Evolutionary conservation across 257 asterid species (phyloP).

Genomic region (Solanum bulbocastanum): DNA sequence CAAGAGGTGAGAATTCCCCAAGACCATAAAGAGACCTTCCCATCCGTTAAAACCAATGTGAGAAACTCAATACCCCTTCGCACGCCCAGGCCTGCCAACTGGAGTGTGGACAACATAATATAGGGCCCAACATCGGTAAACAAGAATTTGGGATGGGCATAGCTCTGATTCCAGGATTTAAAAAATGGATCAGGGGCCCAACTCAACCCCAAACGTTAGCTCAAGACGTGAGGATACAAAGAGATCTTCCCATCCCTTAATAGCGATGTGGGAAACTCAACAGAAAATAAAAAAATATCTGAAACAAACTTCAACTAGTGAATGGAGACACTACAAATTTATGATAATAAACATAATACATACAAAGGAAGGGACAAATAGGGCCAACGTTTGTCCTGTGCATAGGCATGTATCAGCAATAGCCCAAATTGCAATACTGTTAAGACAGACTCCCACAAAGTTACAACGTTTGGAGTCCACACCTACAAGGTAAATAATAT

Average conservation of each 20-base stretch:
- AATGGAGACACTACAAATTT: neutral
- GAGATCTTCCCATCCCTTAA: neutral
- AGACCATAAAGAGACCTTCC: neutral
- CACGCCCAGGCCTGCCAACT: neutral
- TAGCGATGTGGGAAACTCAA: neutral
- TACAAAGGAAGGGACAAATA: conserved; percentile 88
- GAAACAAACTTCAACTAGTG: neutral
- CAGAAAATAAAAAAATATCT: neutral
- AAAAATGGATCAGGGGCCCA: neutral
- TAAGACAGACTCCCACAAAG: conserved; percentile 76
- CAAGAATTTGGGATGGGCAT: neutral
- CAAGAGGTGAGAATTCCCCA: neutral
- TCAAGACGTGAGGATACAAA: neutral
- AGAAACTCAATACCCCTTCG: neutral
- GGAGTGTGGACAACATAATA: neutral
- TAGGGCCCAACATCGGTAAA: neutral
- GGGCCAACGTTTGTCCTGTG: conserved; percentile 93
- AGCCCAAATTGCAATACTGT: conserved; percentile 86
- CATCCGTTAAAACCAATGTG: neutral
- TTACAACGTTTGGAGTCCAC: conserved; percentile 79
- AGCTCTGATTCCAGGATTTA: neutral
- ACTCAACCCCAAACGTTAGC: neutral
- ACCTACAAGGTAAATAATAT: conserved; percentile 36
- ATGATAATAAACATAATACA: conserved; percentile 19
- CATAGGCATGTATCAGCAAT: conserved; percentile 83